A percentile compares a stretch with the other conserved stretches of the same genome.
Evolutionary conservation across 495 filamentous ascomycete genomes (phyloP).

Genomic region (Penicillium subrubescens): DNA sequence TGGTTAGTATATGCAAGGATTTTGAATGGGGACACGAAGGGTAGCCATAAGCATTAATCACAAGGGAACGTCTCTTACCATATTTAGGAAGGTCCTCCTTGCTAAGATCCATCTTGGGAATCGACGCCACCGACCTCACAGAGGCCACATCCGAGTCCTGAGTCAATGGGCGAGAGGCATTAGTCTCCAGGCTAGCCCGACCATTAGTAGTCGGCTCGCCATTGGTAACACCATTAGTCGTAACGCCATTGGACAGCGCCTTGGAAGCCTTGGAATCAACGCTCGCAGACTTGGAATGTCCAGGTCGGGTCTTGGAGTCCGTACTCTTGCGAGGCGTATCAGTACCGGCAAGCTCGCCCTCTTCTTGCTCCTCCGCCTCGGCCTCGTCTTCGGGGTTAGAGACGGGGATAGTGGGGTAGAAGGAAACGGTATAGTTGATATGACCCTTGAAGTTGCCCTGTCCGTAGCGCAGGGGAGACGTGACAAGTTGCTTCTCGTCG

Average conservation of each 20-base stretch:
- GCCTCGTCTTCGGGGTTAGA: constrained; percentile 93
- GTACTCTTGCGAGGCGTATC: constrained; percentile 40
- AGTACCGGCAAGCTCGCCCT: constrained; percentile 12
- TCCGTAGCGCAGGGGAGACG: constrained; percentile 64
- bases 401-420: constrained; percentile 86
- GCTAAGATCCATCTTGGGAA: constrained; percentile 75
- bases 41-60: background rate
- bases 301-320: constrained; percentile 32
- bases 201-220: constrained; percentile 35
- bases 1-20: constrained; percentile 17
- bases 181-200: constrained; percentile 42
- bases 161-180: constrained; percentile 24
- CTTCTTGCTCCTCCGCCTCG: constrained; percentile 56
- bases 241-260: constrained; percentile 24
- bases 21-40: background rate
- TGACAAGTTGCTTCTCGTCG: constrained; percentile 67
- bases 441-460: constrained; percentile 73
- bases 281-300: constrained; percentile 36
- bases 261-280: constrained; percentile 36
- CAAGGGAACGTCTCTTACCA: constrained; percentile 43
- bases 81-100: constrained; percentile 79
- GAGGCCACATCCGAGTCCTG: constrained; percentile 43
- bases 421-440: constrained; percentile 82
- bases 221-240: constrained; percentile 30
- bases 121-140: constrained; percentile 48